phyloP scores from a whole-genome alignment of 2,329 filamentous ascomycete species.

The Microdochium trichocladiopsis region DNA sequence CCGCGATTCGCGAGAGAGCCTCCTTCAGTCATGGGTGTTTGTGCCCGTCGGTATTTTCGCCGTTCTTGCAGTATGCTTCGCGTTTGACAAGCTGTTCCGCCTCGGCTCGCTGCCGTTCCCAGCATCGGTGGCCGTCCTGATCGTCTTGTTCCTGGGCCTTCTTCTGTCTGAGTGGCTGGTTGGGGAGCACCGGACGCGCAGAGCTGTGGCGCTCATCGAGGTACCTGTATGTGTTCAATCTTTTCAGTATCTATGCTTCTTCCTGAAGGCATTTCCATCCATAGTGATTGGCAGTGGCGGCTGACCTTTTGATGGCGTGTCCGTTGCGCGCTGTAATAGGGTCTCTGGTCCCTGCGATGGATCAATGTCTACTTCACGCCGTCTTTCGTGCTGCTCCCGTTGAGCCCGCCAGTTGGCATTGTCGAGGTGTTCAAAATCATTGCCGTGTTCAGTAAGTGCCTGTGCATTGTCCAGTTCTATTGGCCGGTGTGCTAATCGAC shows the following conservation, averaged over 20 bases:
- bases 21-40: slow-evolving; percentile 37
- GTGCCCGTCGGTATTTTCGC: slow-evolving; percentile 36
- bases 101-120: slow-evolving; percentile 47
- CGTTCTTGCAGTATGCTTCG: slow-evolving; percentile 34
- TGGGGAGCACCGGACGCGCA: slow-evolving; percentile 39
- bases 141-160: slow-evolving; percentile 44
- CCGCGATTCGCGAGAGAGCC: slow-evolving; percentile 12
- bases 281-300: too few relatives aligned
- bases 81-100: slow-evolving; percentile 32
- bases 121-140: slow-evolving; percentile 50
- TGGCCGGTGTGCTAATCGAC: background rate
- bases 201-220: slow-evolving; percentile 41
- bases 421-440: slow-evolving; percentile 52
- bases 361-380: slow-evolving; percentile 54
- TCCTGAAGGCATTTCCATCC: too few relatives aligned
- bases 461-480: background rate
- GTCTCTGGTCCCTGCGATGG: slow-evolving; percentile 49
- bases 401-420: slow-evolving; percentile 45
- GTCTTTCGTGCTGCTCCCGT: slow-evolving; percentile 50
- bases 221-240: slow-evolving; percentile 35
- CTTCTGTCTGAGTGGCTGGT: slow-evolving; percentile 37
- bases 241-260: fast-evolving
- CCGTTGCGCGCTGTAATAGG: too few relatives aligned
- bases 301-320: too few relatives aligned
- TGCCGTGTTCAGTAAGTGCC: slow-evolving; percentile 45